Conservation (phyloP, 768 basidiomycete species). For the Rhodotorula taiwanensis region DNA sequence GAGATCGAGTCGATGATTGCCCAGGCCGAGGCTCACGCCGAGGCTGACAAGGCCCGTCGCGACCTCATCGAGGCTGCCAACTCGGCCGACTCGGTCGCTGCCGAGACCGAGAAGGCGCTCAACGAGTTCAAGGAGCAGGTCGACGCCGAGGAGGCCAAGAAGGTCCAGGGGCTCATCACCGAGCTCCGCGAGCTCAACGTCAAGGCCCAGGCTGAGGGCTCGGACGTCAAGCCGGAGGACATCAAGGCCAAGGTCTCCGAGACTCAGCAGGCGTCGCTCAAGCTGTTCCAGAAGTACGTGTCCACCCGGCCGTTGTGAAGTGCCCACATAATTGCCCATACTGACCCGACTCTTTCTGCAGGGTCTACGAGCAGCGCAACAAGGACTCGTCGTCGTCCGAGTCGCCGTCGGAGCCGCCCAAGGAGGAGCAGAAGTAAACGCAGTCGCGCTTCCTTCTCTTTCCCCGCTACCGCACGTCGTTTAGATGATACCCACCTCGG, state of each 20-base stretch:
- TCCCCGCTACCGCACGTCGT: background rate
- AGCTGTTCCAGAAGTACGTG: slow-evolving; percentile 17
- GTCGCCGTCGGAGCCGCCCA: background rate
- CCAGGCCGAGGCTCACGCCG: slow-evolving; percentile 89
- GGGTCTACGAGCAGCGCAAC: slow-evolving; percentile 7
- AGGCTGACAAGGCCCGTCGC: slow-evolving; percentile 68
- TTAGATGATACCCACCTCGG: too few relatives aligned
- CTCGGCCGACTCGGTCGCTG: slow-evolving; percentile 87
- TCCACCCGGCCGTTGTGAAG: too few relatives aligned
- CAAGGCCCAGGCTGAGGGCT: slow-evolving; percentile 84
- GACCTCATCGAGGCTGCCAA: slow-evolving; percentile 90
- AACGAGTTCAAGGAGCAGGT: slow-evolving; percentile 96
- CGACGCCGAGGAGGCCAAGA: slow-evolving; percentile 84
- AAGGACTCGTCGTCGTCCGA: background rate
- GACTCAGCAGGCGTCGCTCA: slow-evolving; percentile 59
- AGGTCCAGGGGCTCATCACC: slow-evolving; percentile 74
- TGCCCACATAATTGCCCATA: too few relatives aligned
- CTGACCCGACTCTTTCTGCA: background rate
- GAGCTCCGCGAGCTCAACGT: slow-evolving; percentile 82
- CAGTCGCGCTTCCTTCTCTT: too few relatives aligned
- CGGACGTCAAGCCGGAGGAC: slow-evolving; percentile 67
- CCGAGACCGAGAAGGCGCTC: slow-evolving; percentile 98
- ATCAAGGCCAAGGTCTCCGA: slow-evolving; percentile 90
- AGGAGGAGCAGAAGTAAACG: slow-evolving; percentile 18
- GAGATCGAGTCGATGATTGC: slow-evolving; percentile 96